A percentile compares a stretch with the other conserved stretches of the same genome.
These are phyloP conservation scores for Lithocarpus polystachyus DNA, from an alignment of 306 rosid genomes.

Conservation along the genomic window DNA sequence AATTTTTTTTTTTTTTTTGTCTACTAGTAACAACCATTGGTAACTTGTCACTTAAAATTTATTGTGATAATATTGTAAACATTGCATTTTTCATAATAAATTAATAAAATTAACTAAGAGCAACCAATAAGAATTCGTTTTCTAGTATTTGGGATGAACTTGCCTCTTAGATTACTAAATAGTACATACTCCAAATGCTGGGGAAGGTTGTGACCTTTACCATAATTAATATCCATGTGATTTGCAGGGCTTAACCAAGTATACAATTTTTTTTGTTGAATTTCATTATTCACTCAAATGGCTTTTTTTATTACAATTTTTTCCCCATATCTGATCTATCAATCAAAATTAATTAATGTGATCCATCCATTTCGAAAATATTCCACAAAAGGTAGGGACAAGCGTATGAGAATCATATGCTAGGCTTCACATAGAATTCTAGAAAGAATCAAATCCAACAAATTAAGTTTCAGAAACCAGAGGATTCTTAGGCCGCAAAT, in stretches of 20 bases:
- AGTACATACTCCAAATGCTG: not conserved
- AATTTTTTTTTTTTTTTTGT: no score
- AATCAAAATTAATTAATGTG: not conserved
- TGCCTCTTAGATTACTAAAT: not conserved
- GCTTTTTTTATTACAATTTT: not conserved
- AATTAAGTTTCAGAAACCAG: not conserved
- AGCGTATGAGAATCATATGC: not conserved
- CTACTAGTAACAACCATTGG: accelerated
- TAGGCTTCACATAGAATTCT: not conserved
- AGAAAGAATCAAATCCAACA: not conserved
- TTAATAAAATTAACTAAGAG: not conserved
- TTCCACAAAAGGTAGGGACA: not conserved
- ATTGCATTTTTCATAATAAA: no score
- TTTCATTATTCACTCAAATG: not conserved
- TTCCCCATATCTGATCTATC: not conserved
- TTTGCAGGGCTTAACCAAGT: not conserved
- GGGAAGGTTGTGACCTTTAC: not conserved
- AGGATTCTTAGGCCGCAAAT: no score
- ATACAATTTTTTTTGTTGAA: not conserved
- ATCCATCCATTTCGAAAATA: not conserved
- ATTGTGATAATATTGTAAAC: no score
- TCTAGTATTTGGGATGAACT: not conserved
- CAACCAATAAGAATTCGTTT: not conserved
- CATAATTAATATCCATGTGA: not conserved
- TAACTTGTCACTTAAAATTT: no score